phyloP scores from a whole-genome alignment of 768 basidiomycete species.

The Mycena capillaripes region DNA sequence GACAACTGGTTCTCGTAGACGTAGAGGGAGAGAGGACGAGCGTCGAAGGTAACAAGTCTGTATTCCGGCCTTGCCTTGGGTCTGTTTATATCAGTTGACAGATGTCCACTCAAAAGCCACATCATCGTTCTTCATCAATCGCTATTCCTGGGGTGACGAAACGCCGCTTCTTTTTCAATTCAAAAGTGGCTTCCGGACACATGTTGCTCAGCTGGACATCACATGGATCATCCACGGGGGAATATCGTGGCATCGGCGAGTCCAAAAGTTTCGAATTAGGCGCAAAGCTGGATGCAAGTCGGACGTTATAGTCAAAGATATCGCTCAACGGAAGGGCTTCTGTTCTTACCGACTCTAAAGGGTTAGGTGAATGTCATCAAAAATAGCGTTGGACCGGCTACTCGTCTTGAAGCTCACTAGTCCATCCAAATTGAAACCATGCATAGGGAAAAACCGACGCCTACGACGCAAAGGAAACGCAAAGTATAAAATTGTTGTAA shows the following conservation, averaged over 20 bases:
- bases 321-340: conserved; percentile 13
- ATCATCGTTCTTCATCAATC: conserved; percentile 4
- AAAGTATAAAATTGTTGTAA: too few species aligned
- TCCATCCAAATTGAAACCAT: too few species aligned
- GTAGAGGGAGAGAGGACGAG: conserved; percentile 9
- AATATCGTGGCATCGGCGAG: too few species aligned
- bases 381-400: neutral
- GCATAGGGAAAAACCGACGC: too few species aligned
- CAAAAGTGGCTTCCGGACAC: too few species aligned
- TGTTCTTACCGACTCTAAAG: neutral
- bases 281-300: too few species aligned
- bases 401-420: too few species aligned
- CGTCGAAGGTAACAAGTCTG: conserved; percentile 17
- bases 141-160: conserved; percentile 16
- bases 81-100: conserved; percentile 19
- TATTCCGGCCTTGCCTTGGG: conserved; percentile 15
- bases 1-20: conserved; percentile 18
- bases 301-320: conserved; percentile 22
- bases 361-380: conserved; percentile 7
- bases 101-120: conserved; percentile 22
- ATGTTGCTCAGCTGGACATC: too few species aligned
- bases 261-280: too few species aligned
- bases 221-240: too few species aligned
- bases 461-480: too few species aligned
- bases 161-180: conserved; percentile 19